Evolutionary conservation across 129 eudicot genomes (phyloP), one percentile per base, ranked within the genome.

Genomic region (Artemisia annua): DNA sequence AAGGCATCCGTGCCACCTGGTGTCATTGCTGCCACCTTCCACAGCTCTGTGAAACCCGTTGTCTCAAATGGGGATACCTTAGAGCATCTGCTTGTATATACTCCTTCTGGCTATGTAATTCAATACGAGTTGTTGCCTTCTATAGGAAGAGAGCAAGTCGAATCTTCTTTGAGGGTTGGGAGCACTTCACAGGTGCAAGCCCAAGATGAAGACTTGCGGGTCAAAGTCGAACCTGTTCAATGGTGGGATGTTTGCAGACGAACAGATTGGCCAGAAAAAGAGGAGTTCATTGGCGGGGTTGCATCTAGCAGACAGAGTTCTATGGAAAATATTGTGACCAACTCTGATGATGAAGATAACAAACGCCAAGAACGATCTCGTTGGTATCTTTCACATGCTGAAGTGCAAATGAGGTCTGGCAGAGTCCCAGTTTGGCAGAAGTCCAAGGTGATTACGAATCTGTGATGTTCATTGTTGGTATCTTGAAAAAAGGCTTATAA

Each of bases 221-320:
- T 94, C 59, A 94, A 90, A 79, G 87, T 84, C 1, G 88, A 89
- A 51, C 89, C 96, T 2, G 63, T 88, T 65, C 96, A 91, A 22
- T 88, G 96, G 91, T 95, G 99, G 99, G 96, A 95, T 78, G 97
- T 95, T 48, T 95, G 99, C 70, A 84, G 97, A 59, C 85, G 99
- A 82, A 81, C 81, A 20, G 96, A 95, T 80, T 90, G 96, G 92
- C 89, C 92, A 26, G 99, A 90, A 78, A 88, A 88, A 75, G 91
- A 91, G 85, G 97, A 90, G 75, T 68, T 70, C 56, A 69, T 88
- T 63, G 75, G 64, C 51, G 87, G 85, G 46, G 79, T 39, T 28
- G 53, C 70, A 67, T 59, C 58, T 64, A 83, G 79, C 17, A 57
- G 86, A 57, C 85, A 55, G 11, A 79, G 67, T 68, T 26, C 77